Evolutionary conservation across 441 rosid genomes (phyloP).

Genomic region (Populus hybrid): DNA sequence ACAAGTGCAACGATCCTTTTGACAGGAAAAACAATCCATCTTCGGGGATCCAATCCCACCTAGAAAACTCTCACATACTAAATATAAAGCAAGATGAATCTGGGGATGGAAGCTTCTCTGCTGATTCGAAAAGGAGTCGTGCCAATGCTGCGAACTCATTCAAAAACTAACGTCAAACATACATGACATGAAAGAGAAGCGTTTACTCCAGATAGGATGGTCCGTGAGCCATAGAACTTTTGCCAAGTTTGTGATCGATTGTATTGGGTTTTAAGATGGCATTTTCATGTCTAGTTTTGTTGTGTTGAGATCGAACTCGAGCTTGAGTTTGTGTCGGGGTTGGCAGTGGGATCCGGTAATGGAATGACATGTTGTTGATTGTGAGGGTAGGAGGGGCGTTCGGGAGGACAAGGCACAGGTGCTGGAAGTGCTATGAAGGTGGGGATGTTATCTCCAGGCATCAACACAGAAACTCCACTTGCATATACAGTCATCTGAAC

Average conservation of each 20-base stretch:
- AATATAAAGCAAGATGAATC: conserved; percentile 1
- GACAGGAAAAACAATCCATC: conserved; percentile 21
- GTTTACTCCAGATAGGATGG: conserved; percentile 3
- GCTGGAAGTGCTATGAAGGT: conserved; percentile 85
- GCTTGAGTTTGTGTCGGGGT: conserved; percentile 16
- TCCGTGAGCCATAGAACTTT: conserved; percentile 4
- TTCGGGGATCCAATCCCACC: conserved; percentile 18
- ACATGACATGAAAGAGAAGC: conserved; percentile 15
- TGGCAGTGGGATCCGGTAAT: conserved; percentile 10
- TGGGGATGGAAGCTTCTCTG: conserved; percentile 11
- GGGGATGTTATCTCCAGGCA: conserved; percentile 93
- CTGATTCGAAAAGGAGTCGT: background rate
- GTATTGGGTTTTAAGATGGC: background rate
- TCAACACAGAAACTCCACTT: conserved; percentile 83
- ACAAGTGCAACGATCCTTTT: conserved; percentile 19
- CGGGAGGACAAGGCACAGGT: conserved; percentile 47
- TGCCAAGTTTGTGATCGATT: background rate
- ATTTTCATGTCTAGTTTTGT: conserved; percentile 24
- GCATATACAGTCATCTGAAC: conserved; percentile 74
- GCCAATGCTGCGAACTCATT: conserved; percentile 19
- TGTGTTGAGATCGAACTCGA: conserved; percentile 33
- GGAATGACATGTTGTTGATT: conserved; percentile 32
- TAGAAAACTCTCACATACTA: conserved; percentile 13
- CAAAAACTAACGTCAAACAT: conserved; percentile 21
- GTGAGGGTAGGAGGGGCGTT: conserved; percentile 31